A percentile compares a stretch with the other conserved stretches of the same genome.
Conservation (phyloP, 2,329 filamentous ascomycete species). For the Coccinonectria pachysandricola region DNA sequence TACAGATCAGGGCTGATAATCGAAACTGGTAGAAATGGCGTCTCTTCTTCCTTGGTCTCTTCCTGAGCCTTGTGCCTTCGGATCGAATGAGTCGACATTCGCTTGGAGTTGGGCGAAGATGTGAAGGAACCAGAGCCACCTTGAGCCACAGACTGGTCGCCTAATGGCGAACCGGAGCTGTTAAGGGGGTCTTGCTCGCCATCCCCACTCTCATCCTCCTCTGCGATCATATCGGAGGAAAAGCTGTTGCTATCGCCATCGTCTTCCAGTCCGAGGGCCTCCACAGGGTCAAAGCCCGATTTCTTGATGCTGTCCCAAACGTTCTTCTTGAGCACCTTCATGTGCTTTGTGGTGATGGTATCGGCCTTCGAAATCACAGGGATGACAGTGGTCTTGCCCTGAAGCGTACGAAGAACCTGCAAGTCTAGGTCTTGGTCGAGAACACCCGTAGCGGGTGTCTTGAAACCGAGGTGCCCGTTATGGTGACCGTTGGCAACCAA, state of each 20-base stretch:
- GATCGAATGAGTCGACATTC: slow-evolving; percentile 35
- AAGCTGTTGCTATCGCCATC: slow-evolving; percentile 56
- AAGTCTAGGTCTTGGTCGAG: slow-evolving; percentile 85
- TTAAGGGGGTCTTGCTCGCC: slow-evolving; percentile 14
- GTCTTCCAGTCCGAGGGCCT: slow-evolving; percentile 74
- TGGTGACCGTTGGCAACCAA: slow-evolving; percentile 39
- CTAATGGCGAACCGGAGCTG: slow-evolving; percentile 16
- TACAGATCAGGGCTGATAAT: slow-evolving; percentile 92
- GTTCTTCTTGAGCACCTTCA: slow-evolving; percentile 80
- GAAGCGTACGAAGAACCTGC: slow-evolving; percentile 76
- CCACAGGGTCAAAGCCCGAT: slow-evolving; percentile 78
- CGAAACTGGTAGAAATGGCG: slow-evolving; percentile 74
- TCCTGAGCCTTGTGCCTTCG: slow-evolving; percentile 37
- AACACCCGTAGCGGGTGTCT: slow-evolving; percentile 46
- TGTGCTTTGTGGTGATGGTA: slow-evolving; percentile 90
- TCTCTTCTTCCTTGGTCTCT: slow-evolving; percentile 38
- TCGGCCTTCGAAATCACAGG: slow-evolving; percentile 95
- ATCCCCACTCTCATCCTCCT: slow-evolving; percentile 37
- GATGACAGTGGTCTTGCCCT: slow-evolving; percentile 90
- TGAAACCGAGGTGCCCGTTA: slow-evolving; percentile 33
- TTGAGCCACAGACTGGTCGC: slow-evolving; percentile 31
- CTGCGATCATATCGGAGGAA: slow-evolving; percentile 42
- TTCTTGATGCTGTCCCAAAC: slow-evolving; percentile 84
- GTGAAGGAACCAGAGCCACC: slow-evolving; percentile 21
- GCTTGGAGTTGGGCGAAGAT: slow-evolving; percentile 31